These are phyloP conservation scores for Boletus subcaerulescens DNA, from an alignment of 768 basidiomycete species.

Conservation along the genomic window DNA sequence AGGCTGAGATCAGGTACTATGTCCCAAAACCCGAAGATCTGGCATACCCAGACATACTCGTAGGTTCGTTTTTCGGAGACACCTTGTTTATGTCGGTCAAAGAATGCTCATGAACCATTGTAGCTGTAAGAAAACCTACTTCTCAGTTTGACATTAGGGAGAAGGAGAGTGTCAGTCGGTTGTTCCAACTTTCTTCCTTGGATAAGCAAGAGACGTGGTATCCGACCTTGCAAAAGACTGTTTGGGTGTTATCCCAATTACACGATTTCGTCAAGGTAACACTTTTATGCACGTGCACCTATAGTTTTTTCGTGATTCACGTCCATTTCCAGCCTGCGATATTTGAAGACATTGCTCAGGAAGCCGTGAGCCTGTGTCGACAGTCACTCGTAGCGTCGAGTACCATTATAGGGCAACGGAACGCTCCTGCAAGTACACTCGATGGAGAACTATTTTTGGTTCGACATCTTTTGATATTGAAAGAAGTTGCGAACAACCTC, in stretches of 20 bases:
- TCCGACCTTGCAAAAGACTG: constrained; percentile 81
- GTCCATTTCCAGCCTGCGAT: constrained; percentile 70
- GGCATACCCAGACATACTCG: constrained; percentile 80
- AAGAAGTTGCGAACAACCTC: constrained; percentile 80
- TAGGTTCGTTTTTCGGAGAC: constrained; percentile 44
- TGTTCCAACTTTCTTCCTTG: constrained; percentile 68
- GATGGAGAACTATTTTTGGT: constrained; percentile 88
- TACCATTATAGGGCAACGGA: constrained; percentile 55
- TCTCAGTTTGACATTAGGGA: constrained; percentile 52
- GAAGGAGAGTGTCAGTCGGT: constrained; percentile 64
- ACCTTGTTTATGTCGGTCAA: background rate
- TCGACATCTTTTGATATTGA: constrained; percentile 85
- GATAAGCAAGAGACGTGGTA: constrained; percentile 88
- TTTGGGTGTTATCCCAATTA: constrained; percentile 89
- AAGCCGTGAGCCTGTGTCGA: constrained; percentile 80
- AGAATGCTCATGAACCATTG: constrained; percentile 5
- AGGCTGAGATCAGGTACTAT: constrained; percentile 85
- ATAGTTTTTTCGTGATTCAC: background rate
- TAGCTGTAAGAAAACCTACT: constrained; percentile 46
- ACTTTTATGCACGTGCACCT: background rate
- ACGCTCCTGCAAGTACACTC: constrained; percentile 41
- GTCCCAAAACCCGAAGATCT: constrained; percentile 75
- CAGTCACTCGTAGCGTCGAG: constrained; percentile 76
- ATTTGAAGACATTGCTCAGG: constrained; percentile 95
- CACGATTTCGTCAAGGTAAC: constrained; percentile 89